Evolutionary conservation across 768 basidiomycete genomes (phyloP).

Genomic region (Pleurotus djamor): DNA sequence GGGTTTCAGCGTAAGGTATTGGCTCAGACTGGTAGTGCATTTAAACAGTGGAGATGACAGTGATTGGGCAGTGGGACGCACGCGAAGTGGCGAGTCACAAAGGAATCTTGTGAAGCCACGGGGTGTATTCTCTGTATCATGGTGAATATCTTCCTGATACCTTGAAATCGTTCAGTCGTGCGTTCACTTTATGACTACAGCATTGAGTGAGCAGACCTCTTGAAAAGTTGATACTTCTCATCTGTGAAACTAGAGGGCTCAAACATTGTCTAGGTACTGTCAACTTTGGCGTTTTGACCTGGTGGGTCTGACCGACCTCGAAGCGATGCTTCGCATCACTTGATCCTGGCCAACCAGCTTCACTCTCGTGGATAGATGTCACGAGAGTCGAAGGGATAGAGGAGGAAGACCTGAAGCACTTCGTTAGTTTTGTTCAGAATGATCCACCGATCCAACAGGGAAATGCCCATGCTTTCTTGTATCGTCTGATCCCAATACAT

Average conservation of each 20-base stretch:
- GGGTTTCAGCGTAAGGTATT: conserved; percentile 53
- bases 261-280: conserved; percentile 53
- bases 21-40: conserved; percentile 41
- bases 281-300: not conserved
- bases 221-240: conserved; percentile 72
- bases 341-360: not conserved
- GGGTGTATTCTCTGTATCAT: conserved; percentile 53
- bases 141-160: conserved; percentile 81
- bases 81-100: conserved; percentile 73
- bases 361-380: not conserved
- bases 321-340: conserved; percentile 47
- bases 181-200: not conserved
- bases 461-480: not conserved
- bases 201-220: not conserved
- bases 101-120: conserved; percentile 71
- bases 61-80: conserved; percentile 27
- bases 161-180: conserved; percentile 23
- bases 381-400: not conserved
- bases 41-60: not conserved
- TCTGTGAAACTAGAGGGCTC: conserved; percentile 74
- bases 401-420: not conserved
- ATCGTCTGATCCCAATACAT: no score
- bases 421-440: conserved; percentile 16
- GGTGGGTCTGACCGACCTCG: conserved; percentile 39
- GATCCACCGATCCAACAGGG: not conserved